A percentile compares a stretch with the other conserved stretches of the same genome.
These are phyloP conservation scores for Papiliotrema flavescens DNA, from an alignment of 1,284 basidiomycete species.

Conservation along the genomic window DNA sequence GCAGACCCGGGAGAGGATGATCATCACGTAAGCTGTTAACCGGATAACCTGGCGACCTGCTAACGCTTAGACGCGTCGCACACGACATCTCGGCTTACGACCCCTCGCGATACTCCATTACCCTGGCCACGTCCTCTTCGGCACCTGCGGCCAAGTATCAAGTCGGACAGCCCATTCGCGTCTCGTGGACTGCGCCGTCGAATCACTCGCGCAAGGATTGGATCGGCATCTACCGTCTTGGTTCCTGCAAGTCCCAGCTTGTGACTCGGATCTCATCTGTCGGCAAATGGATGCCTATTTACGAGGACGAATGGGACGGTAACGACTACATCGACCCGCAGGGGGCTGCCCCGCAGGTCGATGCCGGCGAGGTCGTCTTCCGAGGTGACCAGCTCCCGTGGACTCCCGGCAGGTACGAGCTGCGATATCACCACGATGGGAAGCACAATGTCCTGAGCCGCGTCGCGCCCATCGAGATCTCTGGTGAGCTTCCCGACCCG, in stretches of 20 bases:
- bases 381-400: slow-evolving; percentile 77
- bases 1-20: slow-evolving; percentile 79
- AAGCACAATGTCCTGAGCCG: slow-evolving; percentile 93
- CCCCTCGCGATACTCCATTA: slow-evolving; percentile 69
- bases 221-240: slow-evolving; percentile 92
- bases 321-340: slow-evolving; percentile 64
- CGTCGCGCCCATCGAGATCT: slow-evolving; percentile 80
- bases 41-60: not conserved
- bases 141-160: slow-evolving; percentile 61
- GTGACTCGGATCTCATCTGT: slow-evolving; percentile 82
- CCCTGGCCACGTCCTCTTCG: slow-evolving; percentile 52
- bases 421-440: slow-evolving; percentile 76
- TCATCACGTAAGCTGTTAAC: slow-evolving; percentile 69
- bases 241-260: slow-evolving; percentile 74
- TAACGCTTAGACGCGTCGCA: slow-evolving; percentile 65
- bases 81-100: slow-evolving; percentile 76
- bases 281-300: slow-evolving; percentile 90
- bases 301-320: slow-evolving; percentile 89
- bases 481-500: slow-evolving; percentile 55
- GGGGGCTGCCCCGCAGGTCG: slow-evolving; percentile 32
- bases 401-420: slow-evolving; percentile 82
- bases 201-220: slow-evolving; percentile 92
- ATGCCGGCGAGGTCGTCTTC: slow-evolving; percentile 68
- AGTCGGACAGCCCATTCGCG: slow-evolving; percentile 81
- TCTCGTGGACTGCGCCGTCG: slow-evolving; percentile 82